Conservation (phyloP, 1,284 basidiomycete species). For the Neonothopanus nambi region DNA sequence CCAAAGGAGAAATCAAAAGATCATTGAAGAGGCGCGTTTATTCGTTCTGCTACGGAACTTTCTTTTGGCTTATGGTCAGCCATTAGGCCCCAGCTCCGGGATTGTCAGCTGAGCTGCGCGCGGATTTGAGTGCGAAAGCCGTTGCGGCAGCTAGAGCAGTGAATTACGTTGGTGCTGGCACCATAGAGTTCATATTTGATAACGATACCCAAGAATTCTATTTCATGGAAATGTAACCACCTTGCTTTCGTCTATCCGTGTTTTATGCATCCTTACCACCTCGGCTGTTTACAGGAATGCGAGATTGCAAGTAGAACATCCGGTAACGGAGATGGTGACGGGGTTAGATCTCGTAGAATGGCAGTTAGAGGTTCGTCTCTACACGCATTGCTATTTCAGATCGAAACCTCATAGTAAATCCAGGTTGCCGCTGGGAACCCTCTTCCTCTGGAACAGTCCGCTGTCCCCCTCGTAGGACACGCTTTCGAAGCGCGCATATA, state of each 20-base stretch:
- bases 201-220: constrained; percentile 84
- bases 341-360: constrained; percentile 92
- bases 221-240: constrained; percentile 94
- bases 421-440: constrained; percentile 87
- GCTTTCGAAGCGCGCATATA: constrained; percentile 97
- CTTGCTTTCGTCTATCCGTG: constrained; percentile 2
- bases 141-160: constrained; percentile 91
- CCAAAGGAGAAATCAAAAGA: constrained; percentile 93
- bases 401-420: background rate
- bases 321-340: constrained; percentile 94
- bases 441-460: constrained; percentile 74
- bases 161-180: constrained; percentile 88
- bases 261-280: background rate
- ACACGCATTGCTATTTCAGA: constrained; percentile 2
- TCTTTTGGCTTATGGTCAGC: background rate
- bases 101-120: constrained; percentile 71
- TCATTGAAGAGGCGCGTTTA: constrained; percentile 77
- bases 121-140: constrained; percentile 84
- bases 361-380: constrained; percentile 74
- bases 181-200: constrained; percentile 94
- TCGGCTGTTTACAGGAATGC: constrained; percentile 68
- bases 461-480: constrained; percentile 85
- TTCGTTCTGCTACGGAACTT: background rate
- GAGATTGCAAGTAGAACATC: constrained; percentile 91
- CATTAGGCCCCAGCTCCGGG: constrained; percentile 87